Base-by-base conservation (phyloP, 768 basidiomycete species). In the Clitopilus hobsonii region DNA sequence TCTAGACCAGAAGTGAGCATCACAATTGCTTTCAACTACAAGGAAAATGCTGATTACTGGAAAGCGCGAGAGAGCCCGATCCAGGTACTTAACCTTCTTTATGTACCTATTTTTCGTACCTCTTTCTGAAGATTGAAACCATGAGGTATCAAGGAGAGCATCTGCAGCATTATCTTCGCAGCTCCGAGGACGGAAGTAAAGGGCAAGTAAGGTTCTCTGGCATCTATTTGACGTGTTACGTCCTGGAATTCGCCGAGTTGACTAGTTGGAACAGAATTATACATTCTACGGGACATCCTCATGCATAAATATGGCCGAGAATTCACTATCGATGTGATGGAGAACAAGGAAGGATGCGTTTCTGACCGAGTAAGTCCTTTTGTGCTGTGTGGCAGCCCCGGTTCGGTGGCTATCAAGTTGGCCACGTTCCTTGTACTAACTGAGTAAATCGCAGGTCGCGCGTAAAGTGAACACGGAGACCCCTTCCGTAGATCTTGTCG, bases 251-350 rank as follows among this genome's bases (percentile, higher is more conserved):
- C 10, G 5, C 41, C 41, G 41, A 45, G 16, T 45, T 45, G 41
- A 45, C 22, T 45, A 20, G 22, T 18, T 3, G 8, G n/a, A 20
- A 45, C n/a, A 94, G 94, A 98, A 67, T 80, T 99, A 32, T 91
- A 97, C 60, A 75, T 93, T 30, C 71, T 98, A 51, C 86, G 97
- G 53, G 95, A 98, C 67, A 83, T 98, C 67, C 80, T 99, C 55
- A 91, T 95, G 89, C 91, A 94, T 68, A 97, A 97, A 72, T 97
- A 86, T 66, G 94, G 96, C 16, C 85, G 96, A 20, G 92, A 94
- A 48, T 98, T 91, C 67, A 84, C 94, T 14, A 60, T 86, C 16
- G 80, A 82, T n/a, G 85, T 90, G 1, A 90, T 94, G 80, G 91
- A 94, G 68, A 94, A 96, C 68, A 81, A 77, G 41, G 85, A 89